Evolutionary conservation across 2,329 filamentous ascomycete genomes (phyloP).

Genomic region (Chalara sp.): DNA sequence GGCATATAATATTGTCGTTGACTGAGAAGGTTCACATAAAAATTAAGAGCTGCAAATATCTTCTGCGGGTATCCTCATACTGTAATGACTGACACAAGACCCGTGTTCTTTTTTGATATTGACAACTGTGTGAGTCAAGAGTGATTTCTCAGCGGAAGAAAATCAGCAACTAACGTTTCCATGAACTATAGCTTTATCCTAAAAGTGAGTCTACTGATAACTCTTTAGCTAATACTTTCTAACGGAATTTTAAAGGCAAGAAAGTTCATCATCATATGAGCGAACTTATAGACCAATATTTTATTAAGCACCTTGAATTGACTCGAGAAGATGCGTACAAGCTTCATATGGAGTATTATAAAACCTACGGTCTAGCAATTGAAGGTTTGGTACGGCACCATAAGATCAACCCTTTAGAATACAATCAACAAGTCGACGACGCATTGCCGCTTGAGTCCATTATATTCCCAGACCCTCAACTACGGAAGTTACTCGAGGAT

Average conservation of each 20-base stretch:
- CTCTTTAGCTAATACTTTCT: not conserved
- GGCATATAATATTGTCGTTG: no score
- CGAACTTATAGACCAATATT: slow-evolving; percentile 58
- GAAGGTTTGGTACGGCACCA: slow-evolving; percentile 91
- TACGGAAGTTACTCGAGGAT: slow-evolving; percentile 71
- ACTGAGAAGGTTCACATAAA: no score
- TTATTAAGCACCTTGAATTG: slow-evolving; percentile 63
- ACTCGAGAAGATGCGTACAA: slow-evolving; percentile 71
- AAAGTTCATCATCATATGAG: slow-evolving; percentile 88
- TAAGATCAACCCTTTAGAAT: slow-evolving; percentile 89
- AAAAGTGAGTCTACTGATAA: slow-evolving; percentile 49
- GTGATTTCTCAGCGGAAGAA: no score
- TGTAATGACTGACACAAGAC: slow-evolving; percentile 28
- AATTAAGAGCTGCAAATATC: no score
- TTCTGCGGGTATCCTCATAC: no score
- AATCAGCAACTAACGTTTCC: not conserved
- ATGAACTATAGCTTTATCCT: slow-evolving; percentile 59
- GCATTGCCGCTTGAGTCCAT: slow-evolving; percentile 81
- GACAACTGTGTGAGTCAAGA: slow-evolving; percentile 73
- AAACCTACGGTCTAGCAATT: slow-evolving; percentile 93
- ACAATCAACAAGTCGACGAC: slow-evolving; percentile 92
- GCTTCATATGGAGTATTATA: slow-evolving; percentile 89
- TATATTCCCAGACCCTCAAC: slow-evolving; percentile 68
- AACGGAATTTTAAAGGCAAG: slow-evolving; percentile 42
- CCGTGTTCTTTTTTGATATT: slow-evolving; percentile 79